Evolutionary conservation across 371 early-diverging fungal genomes (phyloP).

Genomic region (Apophysomyces ossiformis): DNA sequence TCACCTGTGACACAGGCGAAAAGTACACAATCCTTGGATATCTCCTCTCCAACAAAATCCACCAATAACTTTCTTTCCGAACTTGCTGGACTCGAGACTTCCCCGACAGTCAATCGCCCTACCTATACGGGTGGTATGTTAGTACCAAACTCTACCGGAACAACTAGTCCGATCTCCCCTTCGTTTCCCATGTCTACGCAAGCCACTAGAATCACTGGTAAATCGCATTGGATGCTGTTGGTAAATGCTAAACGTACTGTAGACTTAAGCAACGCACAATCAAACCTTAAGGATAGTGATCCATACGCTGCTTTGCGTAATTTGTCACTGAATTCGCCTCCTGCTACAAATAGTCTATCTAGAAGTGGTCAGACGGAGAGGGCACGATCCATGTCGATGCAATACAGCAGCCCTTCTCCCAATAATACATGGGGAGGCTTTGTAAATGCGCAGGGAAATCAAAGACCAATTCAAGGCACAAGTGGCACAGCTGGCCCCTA

Average conservation of each 20-base stretch:
- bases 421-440: not conserved
- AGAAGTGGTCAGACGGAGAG: not conserved
- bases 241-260: conserved; percentile 5
- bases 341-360: not conserved
- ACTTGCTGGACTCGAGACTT: conserved; percentile 31
- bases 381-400: conserved; percentile 8
- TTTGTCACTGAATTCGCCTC: conserved; percentile 8
- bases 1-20: not conserved
- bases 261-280: not conserved
- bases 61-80: conserved; percentile 32
- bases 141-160: conserved; percentile 25
- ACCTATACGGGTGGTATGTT: conserved; percentile 42
- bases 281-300: conserved; percentile 14
- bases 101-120: conserved; percentile 22
- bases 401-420: not conserved
- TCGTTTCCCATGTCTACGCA: conserved; percentile 11
- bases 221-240: not conserved
- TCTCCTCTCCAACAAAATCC: conserved; percentile 8
- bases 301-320: conserved; percentile 30
- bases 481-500: not conserved
- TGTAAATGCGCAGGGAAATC: not conserved
- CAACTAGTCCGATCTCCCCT: conserved; percentile 10
- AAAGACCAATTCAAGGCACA: not conserved
- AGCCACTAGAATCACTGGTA: conserved; percentile 3
- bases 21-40: conserved; percentile 4